Conservation (phyloP, 306 rosid species). For the Cajanus cajan region DNA sequence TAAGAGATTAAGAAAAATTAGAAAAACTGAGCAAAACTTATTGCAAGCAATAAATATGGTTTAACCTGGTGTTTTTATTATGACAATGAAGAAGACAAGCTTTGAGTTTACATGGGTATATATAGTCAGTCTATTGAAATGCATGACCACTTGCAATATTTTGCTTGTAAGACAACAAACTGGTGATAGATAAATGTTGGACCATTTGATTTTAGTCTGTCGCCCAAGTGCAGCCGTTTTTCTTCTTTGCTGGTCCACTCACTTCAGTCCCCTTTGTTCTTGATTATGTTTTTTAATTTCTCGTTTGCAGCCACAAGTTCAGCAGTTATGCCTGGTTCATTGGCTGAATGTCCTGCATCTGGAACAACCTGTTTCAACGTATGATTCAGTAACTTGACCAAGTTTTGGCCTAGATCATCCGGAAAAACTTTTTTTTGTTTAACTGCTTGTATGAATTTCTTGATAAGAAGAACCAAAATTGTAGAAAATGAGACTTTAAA, state of each 20-base stretch:
- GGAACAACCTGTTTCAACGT: slow-evolving; percentile 59
- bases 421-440: not conserved
- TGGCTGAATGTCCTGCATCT: slow-evolving; percentile 95
- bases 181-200: not conserved
- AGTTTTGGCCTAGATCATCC: not conserved
- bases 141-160: not conserved
- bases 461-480: slow-evolving; percentile 2
- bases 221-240: not conserved
- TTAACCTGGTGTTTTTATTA: not conserved
- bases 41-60: not conserved
- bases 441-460: not conserved
- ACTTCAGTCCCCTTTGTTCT: slow-evolving; percentile 47
- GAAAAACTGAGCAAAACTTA: not conserved
- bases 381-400: slow-evolving; percentile 26
- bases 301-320: slow-evolving; percentile 96
- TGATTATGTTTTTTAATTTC: slow-evolving; percentile 59
- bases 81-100: not conserved
- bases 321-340: slow-evolving; percentile 82
- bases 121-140: not conserved
- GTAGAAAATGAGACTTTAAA: not conserved
- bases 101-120: not conserved
- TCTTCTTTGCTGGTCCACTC: slow-evolving; percentile 15
- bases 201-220: not conserved
- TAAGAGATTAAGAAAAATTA: not conserved
- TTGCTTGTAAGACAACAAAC: slow-evolving; percentile 17